phyloP scores from a whole-genome alignment of 495 filamentous ascomycete genomes.

The Aspergillus carlsbadensis region DNA sequence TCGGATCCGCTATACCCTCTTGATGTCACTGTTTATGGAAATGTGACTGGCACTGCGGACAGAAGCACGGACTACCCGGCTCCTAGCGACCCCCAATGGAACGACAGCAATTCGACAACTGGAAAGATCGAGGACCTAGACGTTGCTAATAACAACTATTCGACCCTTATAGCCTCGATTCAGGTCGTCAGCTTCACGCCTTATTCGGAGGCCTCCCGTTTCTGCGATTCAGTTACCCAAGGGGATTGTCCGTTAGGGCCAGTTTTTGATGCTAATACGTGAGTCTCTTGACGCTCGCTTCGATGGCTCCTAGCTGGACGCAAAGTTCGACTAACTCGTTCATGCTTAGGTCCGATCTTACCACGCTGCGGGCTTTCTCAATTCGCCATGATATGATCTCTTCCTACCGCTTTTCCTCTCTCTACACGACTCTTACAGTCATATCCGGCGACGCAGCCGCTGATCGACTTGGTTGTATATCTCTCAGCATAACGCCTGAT shows the following conservation, averaged over 20 bases:
- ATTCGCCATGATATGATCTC: slow-evolving; percentile 75
- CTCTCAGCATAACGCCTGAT: slow-evolving; percentile 77
- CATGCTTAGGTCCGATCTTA: slow-evolving; percentile 44
- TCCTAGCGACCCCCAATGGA: slow-evolving; percentile 49
- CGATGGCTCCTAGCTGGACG: background rate
- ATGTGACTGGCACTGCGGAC: slow-evolving; percentile 69
- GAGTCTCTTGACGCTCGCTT: slow-evolving; percentile 24
- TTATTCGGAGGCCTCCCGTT: slow-evolving; percentile 50
- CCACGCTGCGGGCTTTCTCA: slow-evolving; percentile 67
- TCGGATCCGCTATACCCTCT: slow-evolving; percentile 62
- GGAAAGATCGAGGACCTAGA: slow-evolving; percentile 75
- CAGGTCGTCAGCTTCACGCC: slow-evolving; percentile 74
- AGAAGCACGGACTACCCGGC: slow-evolving; percentile 48
- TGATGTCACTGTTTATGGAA: slow-evolving; percentile 82
- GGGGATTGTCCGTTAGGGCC: slow-evolving; percentile 73
- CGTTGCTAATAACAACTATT: slow-evolving; percentile 53
- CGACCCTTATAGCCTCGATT: slow-evolving; percentile 67
- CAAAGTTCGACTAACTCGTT: slow-evolving; percentile 1
- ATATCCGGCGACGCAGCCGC: slow-evolving; percentile 66
- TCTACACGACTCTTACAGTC: slow-evolving; percentile 67
- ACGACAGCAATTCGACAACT: slow-evolving; percentile 54
- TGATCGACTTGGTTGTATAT: slow-evolving; percentile 74
- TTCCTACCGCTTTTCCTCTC: slow-evolving; percentile 79
- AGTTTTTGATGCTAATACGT: slow-evolving; percentile 62
- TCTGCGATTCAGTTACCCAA: slow-evolving; percentile 64